A percentile compares a stretch with the other conserved stretches of the same genome.
These are phyloP conservation scores for Leccinum ambiguum DNA, from an alignment of 1,284 basidiomycete genomes.

Conservation along the genomic window DNA sequence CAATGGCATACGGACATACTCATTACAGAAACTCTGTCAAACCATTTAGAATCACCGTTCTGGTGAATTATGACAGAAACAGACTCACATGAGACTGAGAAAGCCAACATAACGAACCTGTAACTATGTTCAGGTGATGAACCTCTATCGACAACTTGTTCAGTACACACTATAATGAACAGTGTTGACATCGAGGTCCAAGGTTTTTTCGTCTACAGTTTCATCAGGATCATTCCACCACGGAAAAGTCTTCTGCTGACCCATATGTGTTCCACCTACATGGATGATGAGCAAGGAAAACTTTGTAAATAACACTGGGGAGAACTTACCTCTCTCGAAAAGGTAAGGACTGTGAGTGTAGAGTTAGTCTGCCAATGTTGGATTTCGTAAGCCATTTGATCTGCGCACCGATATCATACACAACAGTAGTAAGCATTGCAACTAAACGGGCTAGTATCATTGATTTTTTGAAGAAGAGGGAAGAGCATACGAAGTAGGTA, in stretches of 20 bases:
- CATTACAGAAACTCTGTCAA: background rate
- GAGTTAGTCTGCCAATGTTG: background rate
- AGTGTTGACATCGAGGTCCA: background rate
- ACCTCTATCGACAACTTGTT: background rate
- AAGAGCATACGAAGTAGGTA: background rate
- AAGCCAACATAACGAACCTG: background rate
- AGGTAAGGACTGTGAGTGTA: background rate
- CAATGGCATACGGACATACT: background rate
- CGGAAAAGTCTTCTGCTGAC: background rate
- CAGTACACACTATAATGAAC: background rate
- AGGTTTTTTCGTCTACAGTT: background rate
- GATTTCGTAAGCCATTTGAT: background rate
- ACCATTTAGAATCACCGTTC: background rate
- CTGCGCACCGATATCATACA: background rate
- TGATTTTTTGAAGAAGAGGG: background rate
- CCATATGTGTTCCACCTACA: slow-evolving; percentile 1
- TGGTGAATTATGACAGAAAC: background rate
- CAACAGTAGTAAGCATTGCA: background rate
- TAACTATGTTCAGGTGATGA: background rate
- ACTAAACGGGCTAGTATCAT: background rate
- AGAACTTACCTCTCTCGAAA: background rate
- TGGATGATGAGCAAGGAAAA: background rate
- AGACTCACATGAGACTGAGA: background rate
- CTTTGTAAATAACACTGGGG: background rate
- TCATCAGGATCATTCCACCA: background rate